These are phyloP conservation scores for Wickerhamomyces bovis DNA, from an alignment of 805 yeast genomes.

Conservation along the genomic window DNA sequence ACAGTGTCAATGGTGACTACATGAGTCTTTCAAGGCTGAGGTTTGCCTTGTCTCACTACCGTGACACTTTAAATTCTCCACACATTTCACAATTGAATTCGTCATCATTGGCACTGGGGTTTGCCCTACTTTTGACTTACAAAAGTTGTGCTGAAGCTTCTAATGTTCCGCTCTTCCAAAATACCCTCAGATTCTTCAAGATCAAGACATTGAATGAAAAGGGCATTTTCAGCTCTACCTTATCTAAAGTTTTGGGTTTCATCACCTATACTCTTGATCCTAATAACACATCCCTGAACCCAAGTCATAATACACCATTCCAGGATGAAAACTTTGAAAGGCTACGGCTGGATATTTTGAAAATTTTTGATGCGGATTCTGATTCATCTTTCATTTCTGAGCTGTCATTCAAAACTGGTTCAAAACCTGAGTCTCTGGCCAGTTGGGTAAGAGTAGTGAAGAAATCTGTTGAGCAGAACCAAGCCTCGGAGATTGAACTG, in stretches of 20 bases:
- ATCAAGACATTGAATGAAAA: background rate
- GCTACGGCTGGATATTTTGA: conserved; percentile 10
- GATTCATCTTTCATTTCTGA: background rate
- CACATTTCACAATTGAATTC: conserved; percentile 1
- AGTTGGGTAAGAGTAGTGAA: conserved; percentile 10
- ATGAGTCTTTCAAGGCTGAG: conserved; percentile 10
- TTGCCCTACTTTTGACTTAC: conserved; percentile 2
- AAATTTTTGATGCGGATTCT: background rate
- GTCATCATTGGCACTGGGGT: conserved; percentile 5
- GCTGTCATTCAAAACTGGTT: background rate
- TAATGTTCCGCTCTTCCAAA: conserved; percentile 1
- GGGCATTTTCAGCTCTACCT: conserved; percentile 2
- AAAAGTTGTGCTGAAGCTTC: conserved; percentile 1
- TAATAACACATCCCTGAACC: background rate
- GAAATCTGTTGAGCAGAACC: background rate
- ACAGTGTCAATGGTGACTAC: conserved; percentile 13
- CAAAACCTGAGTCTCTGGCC: background rate
- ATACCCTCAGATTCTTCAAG: conserved; percentile 7
- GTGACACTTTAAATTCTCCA: conserved; percentile 6
- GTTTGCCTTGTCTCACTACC: conserved; percentile 9
- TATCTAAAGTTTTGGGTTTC: conserved; percentile 10
- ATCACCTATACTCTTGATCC: conserved; percentile 7
- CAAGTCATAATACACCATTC: conserved; percentile 8
- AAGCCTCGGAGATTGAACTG: conserved; percentile 5
- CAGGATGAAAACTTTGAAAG: conserved; percentile 14